Conservation (phyloP, 345 rosid genomes). For the Eucalyptus pauciflora region DNA sequence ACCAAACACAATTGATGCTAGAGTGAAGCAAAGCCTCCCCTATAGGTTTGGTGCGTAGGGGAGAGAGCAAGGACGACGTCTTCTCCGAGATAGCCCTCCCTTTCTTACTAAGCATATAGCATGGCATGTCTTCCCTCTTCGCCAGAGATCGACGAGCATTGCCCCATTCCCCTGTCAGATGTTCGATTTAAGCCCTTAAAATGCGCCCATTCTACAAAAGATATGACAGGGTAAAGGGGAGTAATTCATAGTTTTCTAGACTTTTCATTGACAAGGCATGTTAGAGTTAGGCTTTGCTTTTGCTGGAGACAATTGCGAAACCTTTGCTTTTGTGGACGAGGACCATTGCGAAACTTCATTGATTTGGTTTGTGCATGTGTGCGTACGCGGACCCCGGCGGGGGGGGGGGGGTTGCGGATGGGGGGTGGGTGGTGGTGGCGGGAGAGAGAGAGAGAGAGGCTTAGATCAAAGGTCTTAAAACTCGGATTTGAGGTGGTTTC, state of each 20-base stretch:
- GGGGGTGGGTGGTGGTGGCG: too few relatives aligned
- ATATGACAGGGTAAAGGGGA: background rate
- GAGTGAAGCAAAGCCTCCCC: background rate
- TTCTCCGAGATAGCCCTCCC: background rate
- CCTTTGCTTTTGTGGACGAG: background rate
- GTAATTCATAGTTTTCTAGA: background rate
- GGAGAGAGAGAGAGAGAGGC: background rate
- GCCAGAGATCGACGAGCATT: background rate
- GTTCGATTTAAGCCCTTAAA: fast-evolving
- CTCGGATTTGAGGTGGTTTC: background rate
- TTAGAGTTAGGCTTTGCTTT: background rate
- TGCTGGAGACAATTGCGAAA: background rate
- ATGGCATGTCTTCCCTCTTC: background rate
- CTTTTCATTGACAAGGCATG: background rate
- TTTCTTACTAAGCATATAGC: background rate
- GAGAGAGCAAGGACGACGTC: background rate
- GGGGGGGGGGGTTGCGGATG: fast-evolving
- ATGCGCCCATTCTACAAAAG: fast-evolving
- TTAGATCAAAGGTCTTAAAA: background rate
- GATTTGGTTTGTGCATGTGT: background rate
- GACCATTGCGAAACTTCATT: background rate
- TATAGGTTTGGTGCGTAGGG: background rate
- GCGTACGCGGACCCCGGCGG: background rate
- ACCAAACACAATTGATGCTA: background rate
- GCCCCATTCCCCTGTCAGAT: background rate